Percentiles rank a stretch among this genome's conserved stretches.
Evolutionary conservation across 192 early-diverging fungal species (phyloP).

Genomic region (Umbelopsis vinacea): DNA sequence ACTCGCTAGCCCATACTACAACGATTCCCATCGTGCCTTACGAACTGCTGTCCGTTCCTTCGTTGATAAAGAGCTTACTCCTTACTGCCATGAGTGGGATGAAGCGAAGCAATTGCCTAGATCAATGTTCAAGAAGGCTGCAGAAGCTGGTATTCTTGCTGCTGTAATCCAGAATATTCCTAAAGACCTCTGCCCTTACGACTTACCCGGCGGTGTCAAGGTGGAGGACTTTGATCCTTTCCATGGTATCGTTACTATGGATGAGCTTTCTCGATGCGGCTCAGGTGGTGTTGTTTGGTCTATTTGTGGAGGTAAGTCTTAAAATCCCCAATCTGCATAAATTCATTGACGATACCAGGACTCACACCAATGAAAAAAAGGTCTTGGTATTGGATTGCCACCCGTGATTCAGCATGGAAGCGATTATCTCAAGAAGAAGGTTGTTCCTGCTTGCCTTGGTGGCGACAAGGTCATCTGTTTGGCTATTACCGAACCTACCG

Average conservation of each 20-base stretch:
- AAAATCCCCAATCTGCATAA: background rate
- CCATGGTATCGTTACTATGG: slow-evolving; percentile 75
- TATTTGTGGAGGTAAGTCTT: slow-evolving; percentile 18
- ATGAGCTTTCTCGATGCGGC: slow-evolving; percentile 81
- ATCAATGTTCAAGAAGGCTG: slow-evolving; percentile 74
- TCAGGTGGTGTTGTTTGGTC: slow-evolving; percentile 83
- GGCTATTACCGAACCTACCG: slow-evolving; percentile 79
- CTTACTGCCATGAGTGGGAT: slow-evolving; percentile 80
- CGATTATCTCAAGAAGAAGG: slow-evolving; percentile 67
- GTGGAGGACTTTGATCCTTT: slow-evolving; percentile 67
- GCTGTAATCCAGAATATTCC: slow-evolving; percentile 53
- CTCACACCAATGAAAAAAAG: slow-evolving; percentile 22
- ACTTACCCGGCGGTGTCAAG: slow-evolving; percentile 52
- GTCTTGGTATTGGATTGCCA: slow-evolving; percentile 76
- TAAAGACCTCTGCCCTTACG: slow-evolving; percentile 40
- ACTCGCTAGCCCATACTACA: slow-evolving; percentile 75
- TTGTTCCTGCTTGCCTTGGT: slow-evolving; percentile 66
- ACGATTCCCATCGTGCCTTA: slow-evolving; percentile 68
- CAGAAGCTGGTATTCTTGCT: slow-evolving; percentile 72
- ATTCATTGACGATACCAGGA: no score
- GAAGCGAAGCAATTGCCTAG: slow-evolving; percentile 80
- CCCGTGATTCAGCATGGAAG: slow-evolving; percentile 74
- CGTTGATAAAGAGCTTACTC: slow-evolving; percentile 83
- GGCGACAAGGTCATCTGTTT: slow-evolving; percentile 83
- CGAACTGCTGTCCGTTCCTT: slow-evolving; percentile 67